Evolutionary conservation across 768 basidiomycete species (phyloP).

Genomic region (Agrocybe praecox): DNA sequence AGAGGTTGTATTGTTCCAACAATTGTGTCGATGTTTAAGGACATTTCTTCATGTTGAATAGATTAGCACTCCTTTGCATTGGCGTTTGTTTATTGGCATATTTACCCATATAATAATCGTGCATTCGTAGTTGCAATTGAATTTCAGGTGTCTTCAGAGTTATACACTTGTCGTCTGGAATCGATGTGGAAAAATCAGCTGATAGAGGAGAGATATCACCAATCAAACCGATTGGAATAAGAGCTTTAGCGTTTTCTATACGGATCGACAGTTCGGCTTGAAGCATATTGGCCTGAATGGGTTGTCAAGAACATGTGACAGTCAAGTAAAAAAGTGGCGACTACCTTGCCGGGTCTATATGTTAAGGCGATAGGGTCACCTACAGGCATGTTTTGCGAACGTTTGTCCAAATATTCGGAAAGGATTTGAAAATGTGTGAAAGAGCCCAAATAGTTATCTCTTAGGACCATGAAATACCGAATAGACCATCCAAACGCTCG

Average conservation of each 20-base stretch:
- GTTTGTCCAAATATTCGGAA: slow-evolving; percentile 80
- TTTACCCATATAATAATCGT: slow-evolving; percentile 89
- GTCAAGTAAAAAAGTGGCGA: slow-evolving; percentile 10
- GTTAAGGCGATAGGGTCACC: slow-evolving; percentile 85
- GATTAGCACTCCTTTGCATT: not conserved
- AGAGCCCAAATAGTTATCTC: slow-evolving; percentile 92
- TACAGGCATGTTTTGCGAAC: slow-evolving; percentile 53
- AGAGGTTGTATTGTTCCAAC: slow-evolving; percentile 50
- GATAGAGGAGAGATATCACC: slow-evolving; percentile 49
- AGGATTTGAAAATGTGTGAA: slow-evolving; percentile 94
- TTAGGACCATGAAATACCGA: slow-evolving; percentile 84
- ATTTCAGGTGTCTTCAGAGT: slow-evolving; percentile 65
- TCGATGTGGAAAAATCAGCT: slow-evolving; percentile 15
- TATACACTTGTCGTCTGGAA: slow-evolving; percentile 25
- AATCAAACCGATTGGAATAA: slow-evolving; percentile 69
- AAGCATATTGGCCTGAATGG: slow-evolving; percentile 74
- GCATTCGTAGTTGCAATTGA: slow-evolving; percentile 75
- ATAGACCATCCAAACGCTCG: slow-evolving; percentile 87
- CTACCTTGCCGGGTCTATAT: slow-evolving; percentile 79
- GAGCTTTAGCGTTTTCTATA: slow-evolving; percentile 51
- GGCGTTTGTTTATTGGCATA: not conserved
- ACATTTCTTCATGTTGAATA: slow-evolving; percentile 65
- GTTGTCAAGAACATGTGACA: slow-evolving; percentile 2
- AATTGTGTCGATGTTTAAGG: slow-evolving; percentile 69
- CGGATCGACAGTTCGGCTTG: slow-evolving; percentile 68